Conservation (phyloP, 805 yeast species). For the Wickerhamiella vanderwaltii region DNA sequence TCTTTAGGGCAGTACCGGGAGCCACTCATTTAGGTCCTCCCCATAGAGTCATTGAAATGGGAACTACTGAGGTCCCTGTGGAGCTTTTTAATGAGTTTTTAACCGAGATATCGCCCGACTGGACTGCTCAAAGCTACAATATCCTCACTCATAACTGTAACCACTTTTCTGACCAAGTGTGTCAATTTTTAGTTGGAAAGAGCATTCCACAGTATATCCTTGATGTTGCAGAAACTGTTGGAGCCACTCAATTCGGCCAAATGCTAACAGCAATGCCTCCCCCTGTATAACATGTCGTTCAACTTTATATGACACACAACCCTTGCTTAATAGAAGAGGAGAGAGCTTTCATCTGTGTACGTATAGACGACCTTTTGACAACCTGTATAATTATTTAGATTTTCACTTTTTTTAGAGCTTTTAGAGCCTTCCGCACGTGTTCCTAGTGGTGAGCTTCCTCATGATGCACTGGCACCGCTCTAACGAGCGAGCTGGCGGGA, state of each 20-base stretch:
- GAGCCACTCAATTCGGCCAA: conserved; percentile 41
- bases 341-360: no score
- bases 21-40: conserved; percentile 50
- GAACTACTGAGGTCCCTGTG: conserved; percentile 38
- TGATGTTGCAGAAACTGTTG: conserved; percentile 41
- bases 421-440: no score
- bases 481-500: no score
- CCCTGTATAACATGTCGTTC: conserved; percentile 5
- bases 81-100: conserved; percentile 45
- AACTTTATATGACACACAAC: no score
- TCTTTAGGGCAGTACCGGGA: conserved; percentile 39
- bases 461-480: no score
- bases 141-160: conserved; percentile 55
- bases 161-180: conserved; percentile 47
- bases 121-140: conserved; percentile 39
- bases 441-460: no score
- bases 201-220: conserved; percentile 43
- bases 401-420: no score
- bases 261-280: conserved; percentile 24
- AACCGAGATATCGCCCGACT: conserved; percentile 37
- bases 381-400: no score
- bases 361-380: no score
- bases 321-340: no score
- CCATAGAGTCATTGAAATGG: conserved; percentile 39
- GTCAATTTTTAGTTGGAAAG: conserved; percentile 46